Evolutionary conservation across 1,139 yeast species (phyloP).

Genomic region (Magnusiomyces clavatus): DNA sequence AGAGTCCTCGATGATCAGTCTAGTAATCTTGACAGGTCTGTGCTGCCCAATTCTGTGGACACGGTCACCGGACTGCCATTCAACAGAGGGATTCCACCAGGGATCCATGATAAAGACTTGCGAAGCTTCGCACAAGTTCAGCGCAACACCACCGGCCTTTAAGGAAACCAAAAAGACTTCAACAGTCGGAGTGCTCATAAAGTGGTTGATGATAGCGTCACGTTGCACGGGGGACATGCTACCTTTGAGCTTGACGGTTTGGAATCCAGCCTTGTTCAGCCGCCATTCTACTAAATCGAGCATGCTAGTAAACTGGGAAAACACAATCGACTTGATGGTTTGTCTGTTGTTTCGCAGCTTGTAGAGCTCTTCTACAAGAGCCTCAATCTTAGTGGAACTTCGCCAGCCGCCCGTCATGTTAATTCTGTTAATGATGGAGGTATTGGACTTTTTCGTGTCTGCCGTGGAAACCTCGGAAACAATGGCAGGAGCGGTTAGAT

Average conservation of each 20-base stretch:
- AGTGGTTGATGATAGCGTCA: slow-evolving; percentile 80
- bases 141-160: slow-evolving; percentile 98
- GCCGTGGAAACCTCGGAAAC: slow-evolving; percentile 38
- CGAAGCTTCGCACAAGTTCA: slow-evolving; percentile 92
- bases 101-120: slow-evolving; percentile 94
- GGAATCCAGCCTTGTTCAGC: slow-evolving; percentile 84
- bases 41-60: slow-evolving; percentile 96
- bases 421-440: slow-evolving; percentile 83
- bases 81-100: slow-evolving; percentile 99
- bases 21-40: slow-evolving; percentile 87
- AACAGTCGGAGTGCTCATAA: slow-evolving; percentile 85
- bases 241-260: slow-evolving; percentile 89
- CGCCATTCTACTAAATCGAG: slow-evolving; percentile 94
- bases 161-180: slow-evolving; percentile 90
- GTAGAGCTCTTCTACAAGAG: slow-evolving; percentile 86
- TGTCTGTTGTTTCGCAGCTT: slow-evolving; percentile 76
- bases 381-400: slow-evolving; percentile 93
- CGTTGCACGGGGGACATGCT: slow-evolving; percentile 95
- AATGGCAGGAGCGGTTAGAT: slow-evolving; percentile 77
- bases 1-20: slow-evolving; percentile 91
- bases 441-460: slow-evolving; percentile 73
- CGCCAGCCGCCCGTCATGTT: slow-evolving; percentile 83
- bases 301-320: slow-evolving; percentile 96
- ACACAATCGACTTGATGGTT: slow-evolving; percentile 91
- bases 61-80: slow-evolving; percentile 97